Evolutionary conservation across 306 rosid species (phyloP), one percentile per base, ranked within the genome.

Genomic region (Prunus salicina): DNA sequence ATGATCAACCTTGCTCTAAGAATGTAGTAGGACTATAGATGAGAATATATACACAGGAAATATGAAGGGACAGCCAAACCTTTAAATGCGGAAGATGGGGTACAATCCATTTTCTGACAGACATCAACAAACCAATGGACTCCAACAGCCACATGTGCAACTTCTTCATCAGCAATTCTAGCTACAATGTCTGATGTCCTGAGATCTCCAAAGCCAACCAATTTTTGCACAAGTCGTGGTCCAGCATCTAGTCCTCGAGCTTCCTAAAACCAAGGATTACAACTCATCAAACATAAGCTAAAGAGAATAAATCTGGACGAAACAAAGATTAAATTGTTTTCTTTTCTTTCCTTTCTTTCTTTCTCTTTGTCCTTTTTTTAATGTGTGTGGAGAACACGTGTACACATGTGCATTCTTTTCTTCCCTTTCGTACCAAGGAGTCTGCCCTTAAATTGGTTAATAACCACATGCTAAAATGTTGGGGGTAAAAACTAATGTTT

Each of bases 201-300:
- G 34, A 75, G 78, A 81, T 95, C 98, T 81, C 98, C 98, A 80
- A 92, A 92, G 58, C 98, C 98, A 69, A 90, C 75, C 82, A 95
- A 65, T 70, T 88, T 95, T 79, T 95, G 88, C 75, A 90, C 96
- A 7, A 92, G 82, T 50, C 96, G 89, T 38, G 98, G 97, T 64
- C 97, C 98, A 13, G 98, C 98, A 85, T 92, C 98, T 57, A 95
- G 97, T 73, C 98, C 98, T 85, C 98, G 90, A 63, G 97, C 98
- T 82, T 95, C 97, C 98, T 95, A 84, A 45, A 70, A 55, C 61
- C 30, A 61, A 25, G 24, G 50, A 67, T 14, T 45, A 16, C 43
- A 25, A 49, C n/a, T 8, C 13, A 28, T 78, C 69, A 69, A 53
- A 57, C 45, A 69, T 46, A 43, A 53, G 63, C 45, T 24, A 52